These are phyloP conservation scores for Tagetes erecta DNA, from an alignment of 129 eudicot genomes.

Conservation along the genomic window DNA sequence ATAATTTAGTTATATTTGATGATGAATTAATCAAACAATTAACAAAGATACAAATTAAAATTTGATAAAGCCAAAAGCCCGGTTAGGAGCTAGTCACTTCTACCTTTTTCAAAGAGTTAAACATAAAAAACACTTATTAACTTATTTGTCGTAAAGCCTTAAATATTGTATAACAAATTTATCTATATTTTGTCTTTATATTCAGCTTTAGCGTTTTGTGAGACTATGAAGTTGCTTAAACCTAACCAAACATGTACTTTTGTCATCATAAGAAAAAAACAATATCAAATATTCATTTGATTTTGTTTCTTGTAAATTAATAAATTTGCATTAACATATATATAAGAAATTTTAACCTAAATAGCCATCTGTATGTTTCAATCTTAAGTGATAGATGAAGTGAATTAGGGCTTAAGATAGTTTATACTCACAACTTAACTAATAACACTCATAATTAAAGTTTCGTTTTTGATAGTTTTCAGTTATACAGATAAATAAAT, in stretches of 20 bases:
- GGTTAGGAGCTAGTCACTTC: neutral
- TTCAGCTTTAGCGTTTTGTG: neutral
- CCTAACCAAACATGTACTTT: conserved; percentile 1
- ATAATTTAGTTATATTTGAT: neutral
- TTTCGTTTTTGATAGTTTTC: too few species aligned
- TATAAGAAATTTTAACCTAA: too few species aligned
- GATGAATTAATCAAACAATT: neutral
- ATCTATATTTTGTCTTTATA: conserved; percentile 3
- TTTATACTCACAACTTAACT: too few species aligned
- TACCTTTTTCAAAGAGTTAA: neutral
- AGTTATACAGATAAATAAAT: too few species aligned
- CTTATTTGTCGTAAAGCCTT: conserved; percentile 5
- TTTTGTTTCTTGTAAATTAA: neutral
- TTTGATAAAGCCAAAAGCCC: neutral
- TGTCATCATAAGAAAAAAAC: neutral
- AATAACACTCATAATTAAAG: too few species aligned
- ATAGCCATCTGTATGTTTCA: neutral
- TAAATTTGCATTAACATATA: too few species aligned
- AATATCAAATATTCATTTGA: neutral
- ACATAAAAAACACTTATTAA: neutral
- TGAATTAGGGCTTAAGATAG: too few species aligned
- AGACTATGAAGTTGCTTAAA: neutral
- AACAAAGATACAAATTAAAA: neutral
- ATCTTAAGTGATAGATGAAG: too few species aligned
- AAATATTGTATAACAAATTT: neutral